Evolutionary conservation across 108 stramenopile species (phyloP).

Genomic region (Skeletonema potamos): DNA sequence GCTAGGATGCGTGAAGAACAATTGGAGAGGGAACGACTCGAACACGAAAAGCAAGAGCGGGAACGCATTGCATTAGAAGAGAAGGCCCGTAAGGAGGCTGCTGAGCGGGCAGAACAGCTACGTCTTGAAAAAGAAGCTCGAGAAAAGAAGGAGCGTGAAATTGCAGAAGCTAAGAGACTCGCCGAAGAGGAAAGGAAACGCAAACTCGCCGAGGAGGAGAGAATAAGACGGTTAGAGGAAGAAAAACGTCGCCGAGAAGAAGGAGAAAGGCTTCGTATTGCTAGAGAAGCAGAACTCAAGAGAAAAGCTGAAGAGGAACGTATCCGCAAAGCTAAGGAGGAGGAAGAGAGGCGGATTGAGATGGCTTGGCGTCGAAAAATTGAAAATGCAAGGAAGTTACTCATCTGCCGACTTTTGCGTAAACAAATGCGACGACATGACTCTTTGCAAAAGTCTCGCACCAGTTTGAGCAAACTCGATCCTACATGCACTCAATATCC

Average conservation of each 20-base stretch:
- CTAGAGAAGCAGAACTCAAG: conserved; percentile 13
- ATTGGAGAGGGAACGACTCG: conserved; percentile 19
- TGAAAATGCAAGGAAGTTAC: conserved; percentile 34
- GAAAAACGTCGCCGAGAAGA: conserved; percentile 21
- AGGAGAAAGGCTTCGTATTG: conserved; percentile 11
- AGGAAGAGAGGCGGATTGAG: conserved; percentile 35
- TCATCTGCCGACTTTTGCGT: conserved; percentile 43
- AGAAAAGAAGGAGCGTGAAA: conserved; percentile 27
- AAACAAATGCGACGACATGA: conserved; percentile 26
- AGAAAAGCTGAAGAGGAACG: conserved; percentile 46
- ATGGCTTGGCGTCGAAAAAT: conserved; percentile 36
- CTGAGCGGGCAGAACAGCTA: conserved; percentile 30
- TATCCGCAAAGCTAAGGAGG: conserved; percentile 26
- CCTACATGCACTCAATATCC: conserved; percentile 28
- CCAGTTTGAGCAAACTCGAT: conserved; percentile 20
- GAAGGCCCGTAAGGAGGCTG: conserved; percentile 18
- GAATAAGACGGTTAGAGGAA: conserved; percentile 18
- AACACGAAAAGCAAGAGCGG: conserved; percentile 14
- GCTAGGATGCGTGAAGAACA: conserved; percentile 18
- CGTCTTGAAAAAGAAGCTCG: conserved; percentile 20
- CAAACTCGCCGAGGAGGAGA: conserved; percentile 16
- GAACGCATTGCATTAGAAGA: conserved; percentile 12
- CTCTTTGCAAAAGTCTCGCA: conserved; percentile 10
- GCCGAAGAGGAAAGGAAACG: conserved; percentile 19
- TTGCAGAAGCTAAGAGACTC: conserved; percentile 8